phyloP scores from a whole-genome alignment of 768 basidiomycete species.

The Phaffia tasmanica region DNA sequence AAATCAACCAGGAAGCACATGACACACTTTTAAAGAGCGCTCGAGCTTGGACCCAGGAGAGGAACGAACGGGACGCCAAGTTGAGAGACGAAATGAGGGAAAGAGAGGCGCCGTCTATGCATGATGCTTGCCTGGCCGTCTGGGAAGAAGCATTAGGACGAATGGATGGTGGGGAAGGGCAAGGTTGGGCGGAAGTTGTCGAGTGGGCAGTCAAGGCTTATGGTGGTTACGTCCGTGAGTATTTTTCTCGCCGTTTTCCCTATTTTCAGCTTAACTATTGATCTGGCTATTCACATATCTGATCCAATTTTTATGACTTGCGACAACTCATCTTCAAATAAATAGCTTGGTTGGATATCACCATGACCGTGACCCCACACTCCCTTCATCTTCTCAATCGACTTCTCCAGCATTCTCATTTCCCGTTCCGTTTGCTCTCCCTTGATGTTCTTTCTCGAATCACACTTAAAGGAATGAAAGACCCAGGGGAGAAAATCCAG shows the following conservation, averaged over 20 bases:
- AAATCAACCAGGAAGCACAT: conserved; percentile 94
- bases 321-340: conserved; percentile 23
- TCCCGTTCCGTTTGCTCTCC: conserved; percentile 72
- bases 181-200: conserved; percentile 56
- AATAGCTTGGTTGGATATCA: conserved; percentile 94
- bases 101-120: conserved; percentile 68
- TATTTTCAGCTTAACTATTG: not conserved
- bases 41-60: conserved; percentile 54
- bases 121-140: conserved; percentile 74
- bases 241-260: not conserved
- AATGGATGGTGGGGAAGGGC: conserved; percentile 46
- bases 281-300: conserved; percentile 14
- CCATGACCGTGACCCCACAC: conserved; percentile 79
- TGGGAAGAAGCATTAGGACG: conserved; percentile 48
- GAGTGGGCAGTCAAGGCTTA: conserved; percentile 89
- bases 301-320: not conserved
- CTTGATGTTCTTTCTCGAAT: conserved; percentile 69
- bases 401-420: conserved; percentile 55
- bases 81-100: conserved; percentile 85
- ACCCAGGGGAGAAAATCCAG: conserved; percentile 76
- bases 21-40: conserved; percentile 89
- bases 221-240: conserved; percentile 86
- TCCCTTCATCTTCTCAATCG: conserved; percentile 76
- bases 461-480: conserved; percentile 85
- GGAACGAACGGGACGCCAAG: conserved; percentile 68